phyloP scores from a whole-genome alignment of 495 filamentous ascomycete species.

The Penicillium goetzii region DNA sequence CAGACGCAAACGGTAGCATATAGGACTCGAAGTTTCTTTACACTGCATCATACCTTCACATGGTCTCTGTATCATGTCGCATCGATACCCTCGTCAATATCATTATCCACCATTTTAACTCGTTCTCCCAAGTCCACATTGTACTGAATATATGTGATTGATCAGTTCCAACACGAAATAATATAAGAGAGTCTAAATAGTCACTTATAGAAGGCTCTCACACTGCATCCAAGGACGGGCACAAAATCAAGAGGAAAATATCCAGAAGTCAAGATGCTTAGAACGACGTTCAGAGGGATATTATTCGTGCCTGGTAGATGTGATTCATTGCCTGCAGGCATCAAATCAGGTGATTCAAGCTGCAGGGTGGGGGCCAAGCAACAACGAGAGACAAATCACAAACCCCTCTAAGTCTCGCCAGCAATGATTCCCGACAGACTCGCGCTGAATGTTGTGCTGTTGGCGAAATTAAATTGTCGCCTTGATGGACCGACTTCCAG shows the following conservation, averaged over 20 bases:
- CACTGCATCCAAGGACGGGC: no score
- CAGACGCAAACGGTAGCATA: conserved; percentile 49
- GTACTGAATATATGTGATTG: no score
- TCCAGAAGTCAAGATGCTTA: no score
- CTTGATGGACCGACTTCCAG: not conserved
- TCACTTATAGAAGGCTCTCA: no score
- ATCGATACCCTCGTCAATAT: conserved; percentile 28
- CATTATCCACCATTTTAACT: not conserved
- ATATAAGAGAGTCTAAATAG: no score
- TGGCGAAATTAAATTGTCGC: not conserved
- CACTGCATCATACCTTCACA: not conserved
- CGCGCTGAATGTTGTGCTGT: not conserved
- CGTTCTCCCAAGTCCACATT: no score
- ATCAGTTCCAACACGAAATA: no score
- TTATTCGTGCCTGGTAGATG: no score
- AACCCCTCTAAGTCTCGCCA: not conserved
- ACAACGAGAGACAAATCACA: not conserved
- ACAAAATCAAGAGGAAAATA: no score
- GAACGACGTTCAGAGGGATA: no score
- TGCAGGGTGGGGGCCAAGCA: not conserved
- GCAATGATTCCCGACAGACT: not conserved
- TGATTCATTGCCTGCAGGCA: no score
- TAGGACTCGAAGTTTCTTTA: not conserved
- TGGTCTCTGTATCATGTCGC: conserved; percentile 14
- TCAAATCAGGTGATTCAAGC: not conserved